Conservation (phyloP, 106 monocot species). For the Vanilla planifolia region DNA sequence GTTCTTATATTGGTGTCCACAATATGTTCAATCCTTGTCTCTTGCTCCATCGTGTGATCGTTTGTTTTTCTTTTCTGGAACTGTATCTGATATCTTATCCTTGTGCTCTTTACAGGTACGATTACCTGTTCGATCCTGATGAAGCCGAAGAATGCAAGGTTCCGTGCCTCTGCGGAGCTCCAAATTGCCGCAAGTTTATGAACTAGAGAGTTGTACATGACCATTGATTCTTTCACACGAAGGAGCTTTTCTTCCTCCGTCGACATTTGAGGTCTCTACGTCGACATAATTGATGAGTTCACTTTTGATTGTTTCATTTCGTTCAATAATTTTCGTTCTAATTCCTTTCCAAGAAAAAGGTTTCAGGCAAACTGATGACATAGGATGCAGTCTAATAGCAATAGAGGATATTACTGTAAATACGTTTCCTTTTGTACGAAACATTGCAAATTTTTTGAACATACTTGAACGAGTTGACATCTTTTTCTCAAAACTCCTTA, state of each 20-base stretch:
- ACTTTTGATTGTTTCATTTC: constrained; percentile 5
- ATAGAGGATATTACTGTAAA: background rate
- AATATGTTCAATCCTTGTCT: no score
- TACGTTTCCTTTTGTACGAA: background rate
- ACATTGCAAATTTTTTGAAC: background rate
- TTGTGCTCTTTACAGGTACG: constrained; percentile 37
- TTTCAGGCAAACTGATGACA: background rate
- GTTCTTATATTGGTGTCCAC: no score
- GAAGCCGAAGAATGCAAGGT: constrained; percentile 76
- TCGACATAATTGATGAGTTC: constrained; percentile 1
- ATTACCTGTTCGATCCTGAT: constrained; percentile 80
- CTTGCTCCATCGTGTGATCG: no score
- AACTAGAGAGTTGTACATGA: constrained; percentile 25
- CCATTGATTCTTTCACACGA: constrained; percentile 13
- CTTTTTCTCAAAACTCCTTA: background rate
- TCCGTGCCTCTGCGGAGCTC: constrained; percentile 66
- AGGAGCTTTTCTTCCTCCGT: constrained; percentile 4
- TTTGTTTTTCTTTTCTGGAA: no score
- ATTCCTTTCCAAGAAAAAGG: background rate
- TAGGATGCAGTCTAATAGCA: background rate
- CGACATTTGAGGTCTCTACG: background rate
- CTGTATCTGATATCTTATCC: background rate
- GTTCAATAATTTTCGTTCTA: constrained; percentile 14
- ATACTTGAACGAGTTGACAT: background rate
- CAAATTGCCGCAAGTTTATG: constrained; percentile 71